Conservation (phyloP, 169 alveolate species). For the Plasmodium ovale region DNA sequence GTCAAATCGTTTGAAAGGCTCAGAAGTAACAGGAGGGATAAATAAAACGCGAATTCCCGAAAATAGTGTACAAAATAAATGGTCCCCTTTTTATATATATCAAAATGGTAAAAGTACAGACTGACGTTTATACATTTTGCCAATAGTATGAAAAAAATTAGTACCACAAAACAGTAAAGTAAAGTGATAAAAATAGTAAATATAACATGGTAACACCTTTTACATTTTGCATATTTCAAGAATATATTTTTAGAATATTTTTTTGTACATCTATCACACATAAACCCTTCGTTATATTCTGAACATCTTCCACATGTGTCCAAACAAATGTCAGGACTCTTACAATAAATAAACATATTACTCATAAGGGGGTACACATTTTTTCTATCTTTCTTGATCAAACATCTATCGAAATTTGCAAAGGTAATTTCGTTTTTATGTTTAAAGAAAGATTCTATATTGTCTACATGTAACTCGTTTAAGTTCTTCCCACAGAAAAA, state of each 20-base stretch:
- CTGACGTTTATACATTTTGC: constrained; percentile 57
- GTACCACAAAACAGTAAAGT: constrained; percentile 18
- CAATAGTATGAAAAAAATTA: constrained; percentile 38
- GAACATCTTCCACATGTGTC: constrained; percentile 70
- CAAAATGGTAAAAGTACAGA: constrained; percentile 51
- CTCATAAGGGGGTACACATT: constrained; percentile 68
- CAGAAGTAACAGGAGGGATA: constrained; percentile 57
- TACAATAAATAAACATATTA: constrained; percentile 64
- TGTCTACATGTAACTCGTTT: constrained; percentile 41
- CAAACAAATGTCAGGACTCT: constrained; percentile 48
- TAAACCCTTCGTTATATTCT: constrained; percentile 49
- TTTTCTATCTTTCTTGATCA: constrained; percentile 19
- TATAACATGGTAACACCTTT: constrained; percentile 31
- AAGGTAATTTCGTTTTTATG: constrained; percentile 22
- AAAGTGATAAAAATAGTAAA: constrained; percentile 12
- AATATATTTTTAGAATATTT: constrained; percentile 70
- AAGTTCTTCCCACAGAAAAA: constrained; percentile 45
- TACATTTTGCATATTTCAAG: constrained; percentile 61
- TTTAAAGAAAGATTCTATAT: constrained; percentile 39
- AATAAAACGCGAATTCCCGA: constrained; percentile 64
- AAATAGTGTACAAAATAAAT: constrained; percentile 70
- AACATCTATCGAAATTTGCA: constrained; percentile 49
- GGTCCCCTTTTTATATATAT: constrained; percentile 49
- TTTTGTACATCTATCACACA: constrained; percentile 68
- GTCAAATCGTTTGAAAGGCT: constrained; percentile 73